phyloP scores from a whole-genome alignment of 2,329 filamentous ascomycete genomes.

The Cytospora piceae region DNA sequence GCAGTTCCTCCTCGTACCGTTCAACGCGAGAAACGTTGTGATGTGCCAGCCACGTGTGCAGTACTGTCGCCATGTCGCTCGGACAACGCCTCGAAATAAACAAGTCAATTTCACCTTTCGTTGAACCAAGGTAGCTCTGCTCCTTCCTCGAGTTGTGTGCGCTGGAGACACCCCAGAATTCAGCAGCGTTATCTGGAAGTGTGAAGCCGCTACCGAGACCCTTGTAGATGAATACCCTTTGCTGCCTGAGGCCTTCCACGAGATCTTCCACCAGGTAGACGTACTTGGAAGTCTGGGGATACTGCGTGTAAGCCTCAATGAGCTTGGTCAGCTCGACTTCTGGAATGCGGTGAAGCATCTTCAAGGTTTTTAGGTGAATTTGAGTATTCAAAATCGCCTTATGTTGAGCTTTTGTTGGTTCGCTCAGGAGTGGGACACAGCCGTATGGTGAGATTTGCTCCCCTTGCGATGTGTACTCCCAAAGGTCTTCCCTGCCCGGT shows the following conservation, averaged over 20 bases:
- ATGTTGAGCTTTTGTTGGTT: constrained; percentile 37
- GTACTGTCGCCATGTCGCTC: constrained; percentile 38
- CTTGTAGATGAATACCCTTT: constrained; percentile 38
- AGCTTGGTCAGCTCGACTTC: constrained; percentile 37
- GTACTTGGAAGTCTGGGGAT: constrained; percentile 32
- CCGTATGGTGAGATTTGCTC: constrained; percentile 36
- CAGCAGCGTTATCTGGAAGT: constrained; percentile 36
- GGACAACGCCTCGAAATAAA: constrained; percentile 42
- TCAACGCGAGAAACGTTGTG: constrained; percentile 39
- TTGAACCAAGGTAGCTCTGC: constrained; percentile 25
- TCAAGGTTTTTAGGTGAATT: constrained; percentile 38
- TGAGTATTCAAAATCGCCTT: constrained; percentile 39
- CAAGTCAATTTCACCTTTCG: constrained; percentile 37
- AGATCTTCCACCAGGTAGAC: constrained; percentile 36
- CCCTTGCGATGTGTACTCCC: constrained; percentile 38
- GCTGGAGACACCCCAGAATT: constrained; percentile 43
- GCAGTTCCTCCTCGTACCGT: constrained; percentile 40
- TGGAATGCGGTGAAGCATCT: constrained; percentile 39
- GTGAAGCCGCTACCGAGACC: constrained; percentile 44
- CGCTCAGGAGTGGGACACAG: constrained; percentile 39
- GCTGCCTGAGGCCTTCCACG: constrained; percentile 36
- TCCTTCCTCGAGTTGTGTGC: constrained; percentile 19
- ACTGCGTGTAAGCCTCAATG: constrained; percentile 33
- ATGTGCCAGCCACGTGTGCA: constrained; percentile 46
- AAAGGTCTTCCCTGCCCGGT: constrained; percentile 38